Base-by-base conservation (phyloP, 116 monocot species). In the Phalaenopsis hybrid region DNA sequence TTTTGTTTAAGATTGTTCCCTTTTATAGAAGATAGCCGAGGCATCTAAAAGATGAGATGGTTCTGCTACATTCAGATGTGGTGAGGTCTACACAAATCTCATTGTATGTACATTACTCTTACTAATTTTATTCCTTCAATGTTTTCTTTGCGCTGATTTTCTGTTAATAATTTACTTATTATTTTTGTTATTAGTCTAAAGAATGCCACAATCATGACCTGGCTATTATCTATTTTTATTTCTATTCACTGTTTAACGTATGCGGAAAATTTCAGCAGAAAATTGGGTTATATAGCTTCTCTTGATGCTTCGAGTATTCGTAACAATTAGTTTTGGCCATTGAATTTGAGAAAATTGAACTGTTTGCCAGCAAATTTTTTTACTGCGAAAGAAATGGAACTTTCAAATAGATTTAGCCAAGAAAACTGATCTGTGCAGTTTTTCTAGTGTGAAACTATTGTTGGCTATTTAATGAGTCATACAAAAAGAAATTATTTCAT, bases 21-120 rank as follows among this genome's bases (percentile, higher is more conserved):
- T 72, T 72, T 72, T 33, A 1, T 34, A 34, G 72, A 33, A 72
- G 31, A 55, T 72, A 63, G 63, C 25, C 9, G 23, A 63, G 63
- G 6, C 63, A 55, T 37, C 41, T 34, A 37, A 16, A 34, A 41
- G 72, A 37, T 41, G 72, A 72, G 37, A 72, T 72, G 67, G 11
- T 25, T 67, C 25, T 67, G 67, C 67, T 67, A 67, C 67, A 67
- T 67, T 67, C 67, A 67, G 67, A 9, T 67, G 25, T 67, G 10
- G 25, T 21, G 21, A 28, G 67, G 67, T 67, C 8, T 25, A 25
- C 25, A 67, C 25, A 11, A 67, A 25, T 67, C 25, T 67, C 23
- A 25, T 67, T 67, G 7, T 63, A 63, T 63, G 23, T 63, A 67
- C 2, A 25, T 3, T 67, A 28, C 28, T 28, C 28, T 28, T 28